Evolutionary conservation across 2,329 filamentous ascomycete genomes (phyloP).

Genomic region (Cryoendolithus antarcticus): DNA sequence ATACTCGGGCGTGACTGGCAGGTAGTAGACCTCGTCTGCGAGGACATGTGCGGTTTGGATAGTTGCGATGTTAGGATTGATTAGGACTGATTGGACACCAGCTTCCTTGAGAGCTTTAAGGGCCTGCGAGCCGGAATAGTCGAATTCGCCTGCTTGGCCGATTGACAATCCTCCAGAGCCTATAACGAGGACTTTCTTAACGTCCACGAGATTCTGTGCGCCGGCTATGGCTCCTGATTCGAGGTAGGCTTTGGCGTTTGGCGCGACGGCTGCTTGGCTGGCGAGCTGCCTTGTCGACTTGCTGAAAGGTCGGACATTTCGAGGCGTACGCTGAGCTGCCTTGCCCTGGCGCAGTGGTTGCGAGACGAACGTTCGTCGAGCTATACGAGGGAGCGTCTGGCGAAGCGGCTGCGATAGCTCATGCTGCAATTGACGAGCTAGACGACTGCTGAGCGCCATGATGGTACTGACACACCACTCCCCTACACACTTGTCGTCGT

Average conservation of each 20-base stretch:
- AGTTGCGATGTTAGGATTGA: slow-evolving; percentile 98
- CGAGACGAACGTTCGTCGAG: slow-evolving; percentile 18
- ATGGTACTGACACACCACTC: slow-evolving; percentile 14
- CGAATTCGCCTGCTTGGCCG: slow-evolving; percentile 95
- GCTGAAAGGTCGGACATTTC: slow-evolving; percentile 16
- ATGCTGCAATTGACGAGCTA: slow-evolving; percentile 20
- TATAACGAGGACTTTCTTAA: slow-evolving; percentile 90
- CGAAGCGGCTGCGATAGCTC: slow-evolving; percentile 16
- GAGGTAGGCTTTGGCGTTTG: slow-evolving; percentile 76
- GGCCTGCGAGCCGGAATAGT: slow-evolving; percentile 95
- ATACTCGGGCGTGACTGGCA: slow-evolving; percentile 92
- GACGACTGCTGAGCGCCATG: slow-evolving; percentile 23
- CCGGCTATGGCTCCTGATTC: slow-evolving; percentile 76
- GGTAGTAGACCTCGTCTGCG: slow-evolving; percentile 97
- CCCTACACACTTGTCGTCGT: slow-evolving; percentile 21
- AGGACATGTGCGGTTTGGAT: slow-evolving; percentile 97
- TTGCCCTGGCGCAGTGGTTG: slow-evolving; percentile 8
- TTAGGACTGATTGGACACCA: slow-evolving; percentile 93
- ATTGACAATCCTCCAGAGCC: slow-evolving; percentile 94
- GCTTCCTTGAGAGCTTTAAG: slow-evolving; percentile 98
- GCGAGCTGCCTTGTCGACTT: slow-evolving; percentile 14
- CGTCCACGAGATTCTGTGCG: slow-evolving; percentile 57
- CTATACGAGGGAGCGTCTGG: slow-evolving; percentile 12
- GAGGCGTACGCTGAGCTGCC: slow-evolving; percentile 4
- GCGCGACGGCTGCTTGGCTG: slow-evolving; percentile 50